phyloP scores from a whole-genome alignment of 805 yeast genomes.

The Ogataea corticis region DNA sequence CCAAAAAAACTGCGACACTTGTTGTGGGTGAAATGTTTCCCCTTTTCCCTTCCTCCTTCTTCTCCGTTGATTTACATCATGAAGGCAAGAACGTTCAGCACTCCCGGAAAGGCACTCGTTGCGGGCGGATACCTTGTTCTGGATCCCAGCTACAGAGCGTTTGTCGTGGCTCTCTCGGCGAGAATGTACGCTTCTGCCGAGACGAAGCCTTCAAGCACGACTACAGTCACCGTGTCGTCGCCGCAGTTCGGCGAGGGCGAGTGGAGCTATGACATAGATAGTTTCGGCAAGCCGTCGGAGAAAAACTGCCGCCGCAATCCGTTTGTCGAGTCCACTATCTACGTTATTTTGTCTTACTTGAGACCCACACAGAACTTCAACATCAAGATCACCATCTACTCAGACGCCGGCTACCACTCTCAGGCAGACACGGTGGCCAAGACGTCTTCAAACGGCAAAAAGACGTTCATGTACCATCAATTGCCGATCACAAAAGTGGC shows the following conservation, averaged over 20 bases:
- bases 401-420: constrained; percentile 90
- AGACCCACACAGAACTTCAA: constrained; percentile 34
- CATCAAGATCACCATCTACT: constrained; percentile 60
- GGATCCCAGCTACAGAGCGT: constrained; percentile 71
- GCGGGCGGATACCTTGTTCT: constrained; percentile 95
- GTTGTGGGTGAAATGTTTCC: neutral
- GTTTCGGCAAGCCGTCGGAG: constrained; percentile 18
- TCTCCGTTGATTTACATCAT: neutral
- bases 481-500: constrained; percentile 68
- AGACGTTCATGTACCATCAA: constrained; percentile 59
- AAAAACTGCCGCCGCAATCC: constrained; percentile 52
- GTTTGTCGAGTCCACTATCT: constrained; percentile 66
- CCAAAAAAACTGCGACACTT: neutral
- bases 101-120: constrained; percentile 92
- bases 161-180: constrained; percentile 84
- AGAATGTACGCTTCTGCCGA: constrained; percentile 72
- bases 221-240: constrained; percentile 52
- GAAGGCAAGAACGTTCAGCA: constrained; percentile 52
- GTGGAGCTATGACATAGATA: constrained; percentile 58
- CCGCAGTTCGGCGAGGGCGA: constrained; percentile 74
- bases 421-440: constrained; percentile 48
- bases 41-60: no score
- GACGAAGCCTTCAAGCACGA: neutral
- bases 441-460: constrained; percentile 37
- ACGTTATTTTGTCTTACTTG: constrained; percentile 55